Percentiles rank a stretch among this genome's conserved stretches.
Evolutionary conservation across 208 protist species (phyloP).

Genomic region (Leishmania mexicana): DNA sequence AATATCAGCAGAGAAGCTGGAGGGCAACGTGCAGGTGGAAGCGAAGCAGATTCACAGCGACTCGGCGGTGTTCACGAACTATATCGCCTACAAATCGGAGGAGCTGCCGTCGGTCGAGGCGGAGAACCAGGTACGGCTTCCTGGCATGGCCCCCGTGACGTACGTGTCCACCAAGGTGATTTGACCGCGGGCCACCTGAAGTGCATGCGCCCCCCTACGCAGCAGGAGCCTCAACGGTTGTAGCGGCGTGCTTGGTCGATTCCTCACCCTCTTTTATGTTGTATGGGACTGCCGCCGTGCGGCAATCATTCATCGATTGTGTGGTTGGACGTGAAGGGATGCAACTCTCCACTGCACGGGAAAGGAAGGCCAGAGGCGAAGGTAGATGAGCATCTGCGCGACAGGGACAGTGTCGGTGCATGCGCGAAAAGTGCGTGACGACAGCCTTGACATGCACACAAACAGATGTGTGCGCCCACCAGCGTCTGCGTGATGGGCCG

Average conservation of each 20-base stretch:
- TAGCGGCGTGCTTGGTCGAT: too few relatives aligned
- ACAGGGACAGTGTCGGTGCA: background rate
- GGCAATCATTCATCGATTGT: background rate
- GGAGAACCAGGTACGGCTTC: conserved; percentile 46
- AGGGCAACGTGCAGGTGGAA: conserved; percentile 45
- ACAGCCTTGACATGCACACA: background rate
- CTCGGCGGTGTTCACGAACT: conserved; percentile 53
- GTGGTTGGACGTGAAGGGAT: background rate
- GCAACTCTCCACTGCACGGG: background rate
- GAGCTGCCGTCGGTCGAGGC: conserved; percentile 26
- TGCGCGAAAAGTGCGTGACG: background rate
- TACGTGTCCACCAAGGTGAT: conserved; percentile 15
- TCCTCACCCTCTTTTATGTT: background rate
- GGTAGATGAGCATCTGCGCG: background rate
- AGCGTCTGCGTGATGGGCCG: background rate
- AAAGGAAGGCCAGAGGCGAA: background rate
- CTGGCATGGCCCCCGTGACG: conserved; percentile 14
- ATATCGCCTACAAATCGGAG: conserved; percentile 29
- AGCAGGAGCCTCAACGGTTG: too few relatives aligned
- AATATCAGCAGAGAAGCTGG: conserved; percentile 28
- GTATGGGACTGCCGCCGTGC: background rate
- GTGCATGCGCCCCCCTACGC: background rate
- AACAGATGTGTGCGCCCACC: background rate
- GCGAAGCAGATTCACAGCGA: conserved; percentile 40
- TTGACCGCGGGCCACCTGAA: background rate